Evolutionary conservation across 164 flowering plant genomes (phyloP).

Genomic region (Chimonanthus salicifolius): DNA sequence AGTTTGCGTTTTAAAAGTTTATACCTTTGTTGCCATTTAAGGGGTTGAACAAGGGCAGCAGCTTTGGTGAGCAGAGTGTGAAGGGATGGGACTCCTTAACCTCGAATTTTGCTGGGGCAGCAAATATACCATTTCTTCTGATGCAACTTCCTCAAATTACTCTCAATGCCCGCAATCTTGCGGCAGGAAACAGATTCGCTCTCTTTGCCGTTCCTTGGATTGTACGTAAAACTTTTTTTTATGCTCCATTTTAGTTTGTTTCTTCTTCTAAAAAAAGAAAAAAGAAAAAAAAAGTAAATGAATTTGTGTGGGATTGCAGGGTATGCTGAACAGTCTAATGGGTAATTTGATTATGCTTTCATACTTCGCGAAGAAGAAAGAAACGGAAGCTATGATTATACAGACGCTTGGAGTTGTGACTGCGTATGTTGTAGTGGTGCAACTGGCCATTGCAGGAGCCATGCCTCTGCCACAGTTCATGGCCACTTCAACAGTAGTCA

Average conservation of each 20-base stretch:
- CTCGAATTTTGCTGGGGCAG: slow-evolving; percentile 68
- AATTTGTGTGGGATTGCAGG: slow-evolving; percentile 28
- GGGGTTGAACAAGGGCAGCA: too few relatives aligned
- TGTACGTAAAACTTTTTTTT: slow-evolving; percentile 27
- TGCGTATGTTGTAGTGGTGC: slow-evolving; percentile 51
- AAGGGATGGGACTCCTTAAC: slow-evolving; percentile 69
- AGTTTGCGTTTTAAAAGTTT: too few relatives aligned
- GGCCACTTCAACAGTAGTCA: slow-evolving; percentile 56
- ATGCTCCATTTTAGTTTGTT: neutral
- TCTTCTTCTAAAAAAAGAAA: too few relatives aligned
- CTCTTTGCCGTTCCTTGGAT: slow-evolving; percentile 85
- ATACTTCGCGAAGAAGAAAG: slow-evolving; percentile 84
- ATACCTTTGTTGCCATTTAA: too few relatives aligned
- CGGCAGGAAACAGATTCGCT: slow-evolving; percentile 68
- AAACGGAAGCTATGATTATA: slow-evolving; percentile 70
- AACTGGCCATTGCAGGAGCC: slow-evolving; percentile 77
- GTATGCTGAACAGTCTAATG: slow-evolving; percentile 84
- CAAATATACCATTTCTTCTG: slow-evolving; percentile 69
- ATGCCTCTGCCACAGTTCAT: slow-evolving; percentile 75
- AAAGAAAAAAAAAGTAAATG: too few relatives aligned
- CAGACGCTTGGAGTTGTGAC: slow-evolving; percentile 87
- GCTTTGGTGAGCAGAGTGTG: slow-evolving; percentile 11
- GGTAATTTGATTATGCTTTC: slow-evolving; percentile 89
- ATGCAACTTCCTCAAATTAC: slow-evolving; percentile 83
- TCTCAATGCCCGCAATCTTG: slow-evolving; percentile 76